Evolutionary conservation across 495 filamentous ascomycete species (phyloP), one percentile per base, ranked within the genome.

Genomic region (Pyronema omphalodes): DNA sequence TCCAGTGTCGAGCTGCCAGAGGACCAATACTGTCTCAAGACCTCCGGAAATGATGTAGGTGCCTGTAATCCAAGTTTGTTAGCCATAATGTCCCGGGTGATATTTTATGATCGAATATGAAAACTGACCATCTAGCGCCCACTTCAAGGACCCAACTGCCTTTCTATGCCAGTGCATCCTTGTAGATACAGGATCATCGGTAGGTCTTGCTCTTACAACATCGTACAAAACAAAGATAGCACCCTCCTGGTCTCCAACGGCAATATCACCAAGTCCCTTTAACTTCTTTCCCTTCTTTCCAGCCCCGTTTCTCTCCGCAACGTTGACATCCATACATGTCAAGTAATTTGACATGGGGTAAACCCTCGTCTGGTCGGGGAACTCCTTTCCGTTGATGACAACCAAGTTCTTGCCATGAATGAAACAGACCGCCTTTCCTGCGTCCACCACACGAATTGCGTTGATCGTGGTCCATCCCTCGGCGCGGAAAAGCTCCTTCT

Each of bases 1-100:
- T 34, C 78, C 79, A 1, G 89, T 94, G 55, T 91, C 86, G 15
- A 96, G 68, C 66, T 99, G 91, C 88, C 88, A 99, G n/a, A 94
- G 68, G 12, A 95, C 84, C 47, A 99, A 70, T 4, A 91, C 87
- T 0, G 86, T 86, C 67, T 96, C 91, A 9, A 77, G 74, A 8
- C 91, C 93, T 55, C 91, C 91, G 40, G 91, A 96, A 35, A 98
- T 81, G 35, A 96, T 66, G 63, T 98, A 98, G 60, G 94, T 89
- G n/a, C 88, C 88, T 94, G 51, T 17, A 51, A 56, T 61, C 43
- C 17, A 52, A 29, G 58, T 58, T 61, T 67, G 57, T 61, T 52
- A 50, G 3, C 6, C 12, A 36, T 39, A 52, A 15, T 3, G 41
- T 54, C 12, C 12, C 44, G 9, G 12, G 44, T 17, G n/a, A 47